Percentiles rank a stretch among this genome's conserved stretches.
phyloP scores from a whole-genome alignment of 441 rosid species.

The Euphorbia celastroides region DNA sequence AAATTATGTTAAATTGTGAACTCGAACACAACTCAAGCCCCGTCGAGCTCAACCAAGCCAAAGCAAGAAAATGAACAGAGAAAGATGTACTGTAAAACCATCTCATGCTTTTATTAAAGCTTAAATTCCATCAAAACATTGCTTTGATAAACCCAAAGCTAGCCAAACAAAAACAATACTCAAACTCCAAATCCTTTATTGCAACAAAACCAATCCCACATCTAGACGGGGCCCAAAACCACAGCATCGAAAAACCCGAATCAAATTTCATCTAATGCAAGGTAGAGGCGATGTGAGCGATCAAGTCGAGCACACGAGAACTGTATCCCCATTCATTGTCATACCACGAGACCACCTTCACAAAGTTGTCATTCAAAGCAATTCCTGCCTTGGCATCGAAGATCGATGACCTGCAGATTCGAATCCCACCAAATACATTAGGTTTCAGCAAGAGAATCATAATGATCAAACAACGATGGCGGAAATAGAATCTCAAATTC shows the following conservation, averaged over 20 bases:
- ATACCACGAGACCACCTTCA: slow-evolving; percentile 78
- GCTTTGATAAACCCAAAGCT: background rate
- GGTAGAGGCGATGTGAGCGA: slow-evolving; percentile 51
- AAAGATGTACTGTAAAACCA: background rate
- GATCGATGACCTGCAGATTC: slow-evolving; percentile 55
- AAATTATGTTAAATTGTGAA: too few relatives aligned
- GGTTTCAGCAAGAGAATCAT: background rate
- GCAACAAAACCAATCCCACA: background rate
- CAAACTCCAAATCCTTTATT: background rate
- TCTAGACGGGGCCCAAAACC: background rate
- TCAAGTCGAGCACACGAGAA: slow-evolving; percentile 66
- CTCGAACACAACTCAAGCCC: too few relatives aligned
- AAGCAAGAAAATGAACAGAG: too few relatives aligned
- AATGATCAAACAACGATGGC: background rate
- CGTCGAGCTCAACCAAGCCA: too few relatives aligned
- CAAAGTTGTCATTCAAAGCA: slow-evolving; percentile 55
- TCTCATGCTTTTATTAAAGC: background rate
- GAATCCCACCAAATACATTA: background rate
- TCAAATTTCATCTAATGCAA: slow-evolving; percentile 17
- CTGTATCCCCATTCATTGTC: slow-evolving; percentile 95
- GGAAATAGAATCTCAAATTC: too few relatives aligned
- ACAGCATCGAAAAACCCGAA: background rate
- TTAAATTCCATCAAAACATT: background rate
- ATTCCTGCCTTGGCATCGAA: slow-evolving; percentile 88
- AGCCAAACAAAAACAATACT: background rate